These are phyloP conservation scores for Hymenochaete sp. DNA, from an alignment of 1,284 basidiomycete genomes.

Conservation along the genomic window DNA sequence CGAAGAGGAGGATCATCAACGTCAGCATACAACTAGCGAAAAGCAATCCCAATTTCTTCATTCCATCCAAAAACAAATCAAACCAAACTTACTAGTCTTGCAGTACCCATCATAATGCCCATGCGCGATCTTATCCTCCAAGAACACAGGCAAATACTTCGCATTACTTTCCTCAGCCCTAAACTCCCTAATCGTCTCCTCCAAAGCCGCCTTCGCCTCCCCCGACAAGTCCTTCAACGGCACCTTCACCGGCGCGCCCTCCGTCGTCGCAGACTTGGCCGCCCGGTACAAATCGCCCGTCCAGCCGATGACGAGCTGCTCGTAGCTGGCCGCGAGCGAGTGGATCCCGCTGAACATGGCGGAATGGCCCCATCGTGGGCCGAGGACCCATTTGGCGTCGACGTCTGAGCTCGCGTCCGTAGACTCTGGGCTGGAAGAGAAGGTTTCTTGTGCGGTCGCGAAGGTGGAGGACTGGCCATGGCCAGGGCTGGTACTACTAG, in stretches of 20 bases:
- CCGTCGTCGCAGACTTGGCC: constrained; percentile 40
- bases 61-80: constrained; percentile 4
- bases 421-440: constrained; percentile 17
- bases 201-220: constrained; percentile 17
- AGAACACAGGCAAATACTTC: constrained; percentile 84
- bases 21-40: background rate
- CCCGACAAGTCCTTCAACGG: constrained; percentile 22
- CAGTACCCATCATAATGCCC: constrained; percentile 97
- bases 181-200: constrained; percentile 25
- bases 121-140: constrained; percentile 84
- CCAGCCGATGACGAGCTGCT: constrained; percentile 91
- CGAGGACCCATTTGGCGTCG: constrained; percentile 58
- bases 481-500: constrained; percentile 16
- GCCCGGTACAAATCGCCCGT: constrained; percentile 67
- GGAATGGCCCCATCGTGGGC: constrained; percentile 81
- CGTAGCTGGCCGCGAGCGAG: constrained; percentile 73
- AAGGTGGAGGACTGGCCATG: constrained; percentile 21
- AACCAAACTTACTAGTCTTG: constrained; percentile 75
- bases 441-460: constrained; percentile 15
- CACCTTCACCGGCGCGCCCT: constrained; percentile 22
- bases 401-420: constrained; percentile 15
- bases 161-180: constrained; percentile 21
- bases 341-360: constrained; percentile 94
- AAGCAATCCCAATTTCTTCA: no score
- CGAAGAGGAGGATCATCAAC: background rate